Base-by-base conservation (phyloP, 2,329 filamentous ascomycete genomes). In the Incumbomyces lentus region DNA sequence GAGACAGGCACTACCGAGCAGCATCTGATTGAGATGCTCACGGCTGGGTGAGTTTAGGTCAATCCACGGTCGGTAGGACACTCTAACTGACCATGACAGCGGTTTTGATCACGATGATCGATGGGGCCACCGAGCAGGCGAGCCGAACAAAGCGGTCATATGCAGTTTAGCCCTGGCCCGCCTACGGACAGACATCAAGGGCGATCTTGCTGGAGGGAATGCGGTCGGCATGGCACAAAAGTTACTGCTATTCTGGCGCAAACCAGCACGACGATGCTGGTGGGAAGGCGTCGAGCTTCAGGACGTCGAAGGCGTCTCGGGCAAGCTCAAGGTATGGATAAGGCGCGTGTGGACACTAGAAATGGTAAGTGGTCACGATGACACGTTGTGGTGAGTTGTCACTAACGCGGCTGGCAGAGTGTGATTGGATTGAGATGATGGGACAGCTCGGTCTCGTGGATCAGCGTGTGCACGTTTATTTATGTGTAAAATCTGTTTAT, bases 161-260 rank as follows among this genome's bases (percentile, higher is more conserved):
- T 98, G 92, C 75, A 95, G 87, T 66, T 78, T 98, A 53, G 92
- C 90, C 10, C 78, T 98, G 47, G 92, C 92, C 31, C 82, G 92
- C 55, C 76, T 98, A 56, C 84, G 92, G 46, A 96, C 88, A 50
- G 92, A 96, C 58, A 88, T 94, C 59, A 81, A 72, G 52, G 76
- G 87, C 46, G 86, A 89, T 57, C 72, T 85, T 43, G 81, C 76
- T 55, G 88, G 82, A 59, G 79, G 71, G 58, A 81, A 78, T 62
- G 84, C 87, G 0, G 87, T 96, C 14, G 90, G 90, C 44, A 98
- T 98, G 92, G 92, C 92, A 11, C 92, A 98, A 66, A 98, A 98
- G 69, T 76, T 98, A 39, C 75, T 98, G 12, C 75, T 98, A 2
- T 98, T 98, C 72, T 98, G 92, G 92, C 79, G 92, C 55, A 98